phyloP scores from a whole-genome alignment of 2,329 filamentous ascomycete species.

The Alternaria sp. region DNA sequence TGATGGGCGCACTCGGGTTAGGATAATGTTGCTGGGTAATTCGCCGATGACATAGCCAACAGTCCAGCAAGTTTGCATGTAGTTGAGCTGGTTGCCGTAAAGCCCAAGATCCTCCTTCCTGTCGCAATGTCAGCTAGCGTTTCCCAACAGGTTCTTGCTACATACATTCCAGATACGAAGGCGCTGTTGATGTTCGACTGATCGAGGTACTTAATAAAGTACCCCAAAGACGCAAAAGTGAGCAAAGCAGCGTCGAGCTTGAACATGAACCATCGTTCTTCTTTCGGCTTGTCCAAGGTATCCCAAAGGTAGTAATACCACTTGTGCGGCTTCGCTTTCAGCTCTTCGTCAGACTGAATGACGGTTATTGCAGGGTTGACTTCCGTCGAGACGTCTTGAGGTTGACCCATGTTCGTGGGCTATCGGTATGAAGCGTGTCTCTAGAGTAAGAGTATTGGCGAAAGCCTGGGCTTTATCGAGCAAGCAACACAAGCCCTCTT shows the following conservation, averaged over 20 bases:
- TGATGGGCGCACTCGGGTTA: conserved; percentile 27
- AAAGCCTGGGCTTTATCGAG: conserved; percentile 1
- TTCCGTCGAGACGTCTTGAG: conserved; percentile 2
- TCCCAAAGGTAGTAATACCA: conserved; percentile 36
- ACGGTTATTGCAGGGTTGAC: neutral
- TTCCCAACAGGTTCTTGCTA: fast-evolving
- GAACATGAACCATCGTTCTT: conserved; percentile 36
- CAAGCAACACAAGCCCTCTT: neutral
- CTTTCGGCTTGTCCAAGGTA: conserved; percentile 27
- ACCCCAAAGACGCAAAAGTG: conserved; percentile 55
- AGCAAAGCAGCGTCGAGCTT: conserved; percentile 53
- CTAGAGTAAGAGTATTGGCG: neutral
- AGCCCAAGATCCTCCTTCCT: conserved; percentile 37
- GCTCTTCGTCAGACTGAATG: neutral
- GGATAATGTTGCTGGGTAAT: conserved; percentile 33
- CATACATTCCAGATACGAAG: conserved; percentile 38
- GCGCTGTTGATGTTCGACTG: conserved; percentile 37
- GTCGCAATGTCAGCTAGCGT: neutral
- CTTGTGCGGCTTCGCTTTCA: conserved; percentile 8
- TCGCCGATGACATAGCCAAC: conserved; percentile 63
- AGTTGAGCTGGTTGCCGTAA: conserved; percentile 42
- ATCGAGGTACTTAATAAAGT: conserved; percentile 35
- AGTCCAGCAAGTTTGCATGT: conserved; percentile 66
- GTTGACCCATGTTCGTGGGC: conserved; percentile 1
- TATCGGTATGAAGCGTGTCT: neutral